Percentiles rank a stretch among this genome's conserved stretches.
Evolutionary conservation across 345 rosid genomes (phyloP).

Genomic region (Xanthoceras sorbifolium): DNA sequence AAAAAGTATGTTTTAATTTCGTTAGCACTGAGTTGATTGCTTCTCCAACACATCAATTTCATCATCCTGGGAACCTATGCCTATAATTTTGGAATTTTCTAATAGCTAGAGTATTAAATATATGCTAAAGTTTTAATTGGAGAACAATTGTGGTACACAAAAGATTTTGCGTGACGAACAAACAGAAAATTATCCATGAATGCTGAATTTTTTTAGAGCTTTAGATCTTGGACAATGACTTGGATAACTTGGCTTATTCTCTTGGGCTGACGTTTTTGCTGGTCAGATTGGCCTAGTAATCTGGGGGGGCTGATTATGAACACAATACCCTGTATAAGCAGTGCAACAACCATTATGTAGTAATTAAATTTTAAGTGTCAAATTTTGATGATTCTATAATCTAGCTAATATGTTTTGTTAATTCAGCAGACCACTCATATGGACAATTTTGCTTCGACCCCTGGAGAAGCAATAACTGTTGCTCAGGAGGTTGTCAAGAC

Average conservation of each 20-base stretch:
- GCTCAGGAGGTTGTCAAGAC: constrained; percentile 83
- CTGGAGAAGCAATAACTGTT: constrained; percentile 70
- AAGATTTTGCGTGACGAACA: neutral
- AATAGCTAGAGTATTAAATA: neutral
- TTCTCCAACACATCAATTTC: neutral
- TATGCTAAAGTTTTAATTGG: neutral
- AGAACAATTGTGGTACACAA: neutral
- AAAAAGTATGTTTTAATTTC: constrained; percentile 36
- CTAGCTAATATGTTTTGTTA: neutral
- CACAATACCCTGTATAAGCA: neutral
- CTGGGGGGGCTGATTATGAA: neutral
- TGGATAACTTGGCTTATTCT: neutral
- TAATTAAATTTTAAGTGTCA: neutral
- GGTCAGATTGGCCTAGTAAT: neutral
- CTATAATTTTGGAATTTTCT: neutral
- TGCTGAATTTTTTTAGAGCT: neutral
- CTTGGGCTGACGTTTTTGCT: neutral
- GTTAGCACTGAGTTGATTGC: neutral
- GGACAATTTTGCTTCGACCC: constrained; percentile 51
- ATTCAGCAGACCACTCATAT: constrained; percentile 44
- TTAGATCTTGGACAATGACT: too few relatives aligned
- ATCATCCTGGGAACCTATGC: too few relatives aligned
- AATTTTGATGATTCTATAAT: neutral
- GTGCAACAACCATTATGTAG: neutral
- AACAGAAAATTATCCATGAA: neutral